Base-by-base conservation (phyloP, 2,329 filamentous ascomycete species). In the Neopestalotiopsis rosae region DNA sequence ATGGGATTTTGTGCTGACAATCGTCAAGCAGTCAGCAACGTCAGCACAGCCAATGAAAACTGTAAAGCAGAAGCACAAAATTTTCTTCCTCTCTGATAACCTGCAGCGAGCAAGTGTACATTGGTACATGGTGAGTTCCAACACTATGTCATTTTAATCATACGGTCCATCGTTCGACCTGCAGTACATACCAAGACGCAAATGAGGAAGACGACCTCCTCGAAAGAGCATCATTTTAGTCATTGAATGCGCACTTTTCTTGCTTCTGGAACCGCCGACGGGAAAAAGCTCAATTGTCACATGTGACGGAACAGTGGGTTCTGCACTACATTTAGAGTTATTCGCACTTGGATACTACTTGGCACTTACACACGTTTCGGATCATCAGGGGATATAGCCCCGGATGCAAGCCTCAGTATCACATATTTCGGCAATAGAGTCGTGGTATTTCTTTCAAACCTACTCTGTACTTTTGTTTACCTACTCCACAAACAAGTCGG, bases 91-190 rank as follows among this genome's bases (percentile, higher is more conserved):
- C 28, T 30, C 38, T 40, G 34, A 17, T 32, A 12, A 30, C 38
- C 30, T n/a, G 32, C 38, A 32, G 30, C 58, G 12, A 24, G 14
- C 59, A 62, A 40, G 28, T 9, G 17, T 34, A 62, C 30, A 62
- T 62, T 32, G 38, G 38, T 62, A 30, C n/a, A 32, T 34, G 38
- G 13, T 34, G 28, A 20, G 59, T 12, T 17, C 45, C 45, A 20
- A 52, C 17, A 28, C 24, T 28, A n/a, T n/a, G n/a, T n/a, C 24
- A 28, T 28, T n/a, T 52, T 17, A 20, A 52, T 52, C 45, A 52
- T 52, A 52, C 45, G 45, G 45, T 52, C 45, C 45, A 52, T 52
- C 45, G 45, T 52, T 52, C 45, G 45, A 52, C 45, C 45, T 52
- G 45, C n/a, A 28, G 24, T 28, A 28, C 24, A 17, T 52, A 52